A percentile compares a stretch with the other conserved stretches of the same genome.
Conservation (phyloP, 1,284 basidiomycete genomes). For the Ganoderma multipileum region DNA sequence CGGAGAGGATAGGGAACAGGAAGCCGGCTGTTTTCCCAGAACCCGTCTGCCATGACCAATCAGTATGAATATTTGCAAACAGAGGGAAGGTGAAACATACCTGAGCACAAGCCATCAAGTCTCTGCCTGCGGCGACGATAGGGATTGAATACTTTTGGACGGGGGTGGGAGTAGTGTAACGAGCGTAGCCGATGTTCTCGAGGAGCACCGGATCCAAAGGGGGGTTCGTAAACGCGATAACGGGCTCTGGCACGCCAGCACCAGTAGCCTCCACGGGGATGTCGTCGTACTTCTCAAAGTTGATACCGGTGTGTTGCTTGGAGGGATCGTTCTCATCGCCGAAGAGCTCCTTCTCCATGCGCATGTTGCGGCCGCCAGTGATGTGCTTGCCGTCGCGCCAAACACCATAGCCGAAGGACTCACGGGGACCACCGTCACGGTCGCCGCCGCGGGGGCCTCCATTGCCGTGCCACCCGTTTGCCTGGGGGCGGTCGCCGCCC, state of each 20-base stretch:
- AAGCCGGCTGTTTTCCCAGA: slow-evolving; percentile 99
- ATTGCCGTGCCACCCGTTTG: slow-evolving; percentile 45
- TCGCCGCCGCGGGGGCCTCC: slow-evolving; percentile 37
- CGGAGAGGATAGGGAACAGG: slow-evolving; percentile 98
- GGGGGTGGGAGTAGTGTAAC: slow-evolving; percentile 95
- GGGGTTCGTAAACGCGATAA: slow-evolving; percentile 86
- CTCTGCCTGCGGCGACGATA: slow-evolving; percentile 90
- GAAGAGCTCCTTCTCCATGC: slow-evolving; percentile 95
- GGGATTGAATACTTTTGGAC: slow-evolving; percentile 99
- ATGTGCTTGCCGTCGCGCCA: slow-evolving; percentile 95
- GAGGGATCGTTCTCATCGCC: slow-evolving; percentile 88
- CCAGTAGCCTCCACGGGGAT: slow-evolving; percentile 99
- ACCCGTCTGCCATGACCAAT: slow-evolving; percentile 75
- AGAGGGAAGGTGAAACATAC: slow-evolving; percentile 47
- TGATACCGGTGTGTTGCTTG: slow-evolving; percentile 95
- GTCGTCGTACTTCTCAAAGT: slow-evolving; percentile 99
- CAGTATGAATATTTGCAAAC: slow-evolving; percentile 25
- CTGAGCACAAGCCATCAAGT: slow-evolving; percentile 99
- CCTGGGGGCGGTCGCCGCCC: slow-evolving; percentile 50
- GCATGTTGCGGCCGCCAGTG: slow-evolving; percentile 80
- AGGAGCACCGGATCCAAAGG: slow-evolving; percentile 94
- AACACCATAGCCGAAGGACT: slow-evolving; percentile 73
- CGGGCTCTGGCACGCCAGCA: slow-evolving; percentile 92
- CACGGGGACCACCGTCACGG: slow-evolving; percentile 53
- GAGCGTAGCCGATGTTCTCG: slow-evolving; percentile 94